Evolutionary conservation across 2,329 filamentous ascomycete genomes (phyloP).

Genomic region (Penicillium sp.): DNA sequence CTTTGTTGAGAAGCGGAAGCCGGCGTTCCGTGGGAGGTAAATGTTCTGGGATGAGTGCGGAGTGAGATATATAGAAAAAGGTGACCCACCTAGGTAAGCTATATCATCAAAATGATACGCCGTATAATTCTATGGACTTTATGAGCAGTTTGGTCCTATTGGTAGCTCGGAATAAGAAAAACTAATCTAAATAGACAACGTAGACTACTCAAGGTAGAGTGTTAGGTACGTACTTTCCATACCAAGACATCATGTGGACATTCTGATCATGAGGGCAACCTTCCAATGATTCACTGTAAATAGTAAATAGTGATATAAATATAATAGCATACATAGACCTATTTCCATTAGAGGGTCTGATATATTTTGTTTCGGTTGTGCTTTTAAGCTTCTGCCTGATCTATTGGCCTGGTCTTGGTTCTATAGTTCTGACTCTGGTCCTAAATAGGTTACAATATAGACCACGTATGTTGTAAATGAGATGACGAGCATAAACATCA

Average conservation of each 20-base stretch:
- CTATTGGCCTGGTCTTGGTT: neutral
- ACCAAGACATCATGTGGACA: neutral
- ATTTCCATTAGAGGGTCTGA: neutral
- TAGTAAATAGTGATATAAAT: neutral
- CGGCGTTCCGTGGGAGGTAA: conserved; percentile 61
- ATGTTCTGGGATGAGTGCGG: neutral
- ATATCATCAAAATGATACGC: neutral
- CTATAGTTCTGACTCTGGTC: neutral
- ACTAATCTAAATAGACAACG: no score
- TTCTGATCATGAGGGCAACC: neutral
- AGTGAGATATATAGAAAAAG: neutral
- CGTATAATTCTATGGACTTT: neutral
- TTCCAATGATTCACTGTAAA: neutral
- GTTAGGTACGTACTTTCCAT: neutral
- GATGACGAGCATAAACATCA: neutral
- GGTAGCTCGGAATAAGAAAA: neutral
- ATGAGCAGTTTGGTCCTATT: neutral
- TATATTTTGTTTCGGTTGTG: neutral
- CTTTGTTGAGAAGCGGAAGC: conserved; percentile 74
- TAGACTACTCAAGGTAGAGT: neutral
- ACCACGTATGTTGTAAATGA: neutral
- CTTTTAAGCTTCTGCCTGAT: neutral
- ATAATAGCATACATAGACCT: no score
- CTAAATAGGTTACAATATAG: neutral
- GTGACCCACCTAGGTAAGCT: neutral